These are phyloP conservation scores for Collybia sp. DNA, from an alignment of 768 basidiomycete genomes.

Conservation along the genomic window DNA sequence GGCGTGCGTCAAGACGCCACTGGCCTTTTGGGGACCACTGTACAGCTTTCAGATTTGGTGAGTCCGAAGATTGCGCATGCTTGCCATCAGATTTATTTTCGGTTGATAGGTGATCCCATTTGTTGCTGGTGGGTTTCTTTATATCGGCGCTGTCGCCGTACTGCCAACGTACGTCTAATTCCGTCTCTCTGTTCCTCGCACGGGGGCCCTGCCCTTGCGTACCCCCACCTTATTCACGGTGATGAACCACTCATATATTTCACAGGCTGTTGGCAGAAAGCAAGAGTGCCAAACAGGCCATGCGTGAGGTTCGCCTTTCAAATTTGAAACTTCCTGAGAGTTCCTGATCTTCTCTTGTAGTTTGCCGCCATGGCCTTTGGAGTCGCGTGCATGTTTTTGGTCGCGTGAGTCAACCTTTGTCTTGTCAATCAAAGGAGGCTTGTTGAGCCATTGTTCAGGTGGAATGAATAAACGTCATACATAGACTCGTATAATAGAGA, in stretches of 20 bases:
- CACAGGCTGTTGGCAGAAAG: slow-evolving; percentile 73
- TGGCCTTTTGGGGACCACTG: slow-evolving; percentile 82
- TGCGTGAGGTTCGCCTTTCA: slow-evolving; percentile 68
- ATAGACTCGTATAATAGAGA: background rate
- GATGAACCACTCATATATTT: too few species aligned
- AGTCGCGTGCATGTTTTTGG: slow-evolving; percentile 87
- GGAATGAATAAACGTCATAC: slow-evolving; percentile 62
- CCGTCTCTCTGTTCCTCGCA: background rate
- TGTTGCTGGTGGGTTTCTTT: slow-evolving; percentile 88
- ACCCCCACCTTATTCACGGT: too few species aligned
- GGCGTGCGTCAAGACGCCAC: slow-evolving; percentile 71
- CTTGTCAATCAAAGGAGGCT: background rate
- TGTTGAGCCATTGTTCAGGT: slow-evolving; percentile 32
- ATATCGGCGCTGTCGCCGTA: slow-evolving; percentile 91
- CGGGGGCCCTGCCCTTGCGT: too few species aligned
- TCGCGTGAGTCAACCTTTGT: slow-evolving; percentile 62
- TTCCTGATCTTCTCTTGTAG: slow-evolving; percentile 34
- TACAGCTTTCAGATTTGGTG: slow-evolving; percentile 75
- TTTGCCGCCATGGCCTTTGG: slow-evolving; percentile 91
- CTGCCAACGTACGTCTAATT: slow-evolving; percentile 75
- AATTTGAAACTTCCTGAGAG: slow-evolving; percentile 3
- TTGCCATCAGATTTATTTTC: slow-evolving; percentile 18
- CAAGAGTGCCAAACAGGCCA: slow-evolving; percentile 82
- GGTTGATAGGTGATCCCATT: slow-evolving; percentile 67
- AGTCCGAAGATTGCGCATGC: slow-evolving; percentile 24